Percentiles rank a stretch among this genome's conserved stretches.
Evolutionary conservation across 1,284 basidiomycete species (phyloP).

Genomic region (Uromyces viciae-fabae): DNA sequence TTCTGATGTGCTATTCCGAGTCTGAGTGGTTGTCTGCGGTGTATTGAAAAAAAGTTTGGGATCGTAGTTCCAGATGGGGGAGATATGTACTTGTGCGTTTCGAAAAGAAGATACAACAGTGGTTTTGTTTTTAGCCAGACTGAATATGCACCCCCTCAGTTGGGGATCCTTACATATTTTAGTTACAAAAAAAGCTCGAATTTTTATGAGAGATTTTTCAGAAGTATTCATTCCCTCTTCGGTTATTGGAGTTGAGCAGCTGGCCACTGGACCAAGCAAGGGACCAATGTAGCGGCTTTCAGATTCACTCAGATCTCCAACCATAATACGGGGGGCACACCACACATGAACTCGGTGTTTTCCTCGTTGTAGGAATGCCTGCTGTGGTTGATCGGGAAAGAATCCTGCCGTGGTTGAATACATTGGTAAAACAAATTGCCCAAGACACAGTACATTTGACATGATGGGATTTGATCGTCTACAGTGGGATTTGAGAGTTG

Average conservation of each 20-base stretch:
- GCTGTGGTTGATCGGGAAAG: too few relatives aligned
- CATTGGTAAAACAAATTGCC: too few relatives aligned
- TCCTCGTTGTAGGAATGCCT: neutral
- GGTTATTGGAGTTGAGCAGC: neutral
- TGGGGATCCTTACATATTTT: too few relatives aligned
- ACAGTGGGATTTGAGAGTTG: too few relatives aligned
- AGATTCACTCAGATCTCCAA: neutral
- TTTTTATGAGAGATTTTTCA: neutral
- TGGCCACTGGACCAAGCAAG: neutral
- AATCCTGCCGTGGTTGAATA: too few relatives aligned
- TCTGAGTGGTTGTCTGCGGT: too few relatives aligned
- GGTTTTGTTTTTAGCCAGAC: neutral
- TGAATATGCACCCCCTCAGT: neutral
- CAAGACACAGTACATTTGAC: too few relatives aligned
- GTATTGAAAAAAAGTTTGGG: neutral
- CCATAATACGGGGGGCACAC: neutral
- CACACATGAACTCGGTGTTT: neutral
- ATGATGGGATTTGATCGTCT: too few relatives aligned
- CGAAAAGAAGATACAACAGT: neutral
- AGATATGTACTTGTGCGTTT: neutral
- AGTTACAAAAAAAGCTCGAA: too few relatives aligned
- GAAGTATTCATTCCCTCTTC: neutral
- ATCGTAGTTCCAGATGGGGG: constrained; percentile 1
- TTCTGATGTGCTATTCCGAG: neutral
- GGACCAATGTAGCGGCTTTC: neutral